A percentile compares a stretch with the other conserved stretches of the same genome.
phyloP scores from a whole-genome alignment of 345 rosid species.

The Hypericum perforatum region DNA sequence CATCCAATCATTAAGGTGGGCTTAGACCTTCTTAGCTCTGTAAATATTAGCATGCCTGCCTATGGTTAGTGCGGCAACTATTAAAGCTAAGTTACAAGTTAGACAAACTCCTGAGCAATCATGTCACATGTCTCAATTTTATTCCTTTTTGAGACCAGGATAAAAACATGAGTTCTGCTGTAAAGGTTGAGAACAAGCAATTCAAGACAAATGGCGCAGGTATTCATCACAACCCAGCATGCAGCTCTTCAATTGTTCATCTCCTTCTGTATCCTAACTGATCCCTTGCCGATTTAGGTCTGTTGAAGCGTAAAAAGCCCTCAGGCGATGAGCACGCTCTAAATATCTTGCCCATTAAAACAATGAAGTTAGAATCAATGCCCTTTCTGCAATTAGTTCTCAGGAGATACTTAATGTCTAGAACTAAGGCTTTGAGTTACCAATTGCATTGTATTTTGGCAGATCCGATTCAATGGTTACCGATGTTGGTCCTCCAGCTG shows the following conservation, averaged over 20 bases:
- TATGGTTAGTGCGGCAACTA: background rate
- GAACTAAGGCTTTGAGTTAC: background rate
- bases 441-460: constrained; percentile 8
- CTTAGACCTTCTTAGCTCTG: background rate
- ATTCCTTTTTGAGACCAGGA: constrained; percentile 7
- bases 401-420: background rate
- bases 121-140: background rate
- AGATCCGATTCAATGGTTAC: constrained; percentile 20
- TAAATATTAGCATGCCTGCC: background rate
- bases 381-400: background rate
- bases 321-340: constrained; percentile 13
- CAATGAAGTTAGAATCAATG: constrained; percentile 13
- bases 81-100: too few relatives aligned
- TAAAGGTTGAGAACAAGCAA: constrained; percentile 17
- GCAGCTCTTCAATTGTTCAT: constrained; percentile 4
- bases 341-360: constrained; percentile 9
- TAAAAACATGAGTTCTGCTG: constrained; percentile 12
- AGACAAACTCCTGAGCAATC: background rate
- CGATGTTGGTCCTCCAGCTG: constrained; percentile 28
- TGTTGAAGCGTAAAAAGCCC: constrained; percentile 20
- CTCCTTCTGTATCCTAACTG: background rate
- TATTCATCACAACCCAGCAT: background rate
- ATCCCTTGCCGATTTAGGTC: constrained; percentile 10
- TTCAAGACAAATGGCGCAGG: constrained; percentile 17
- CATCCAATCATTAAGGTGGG: constrained; percentile 23